These are phyloP conservation scores for Hyaloscypha bicolor DNA, from an alignment of 495 filamentous ascomycete genomes.

Conservation along the genomic window DNA sequence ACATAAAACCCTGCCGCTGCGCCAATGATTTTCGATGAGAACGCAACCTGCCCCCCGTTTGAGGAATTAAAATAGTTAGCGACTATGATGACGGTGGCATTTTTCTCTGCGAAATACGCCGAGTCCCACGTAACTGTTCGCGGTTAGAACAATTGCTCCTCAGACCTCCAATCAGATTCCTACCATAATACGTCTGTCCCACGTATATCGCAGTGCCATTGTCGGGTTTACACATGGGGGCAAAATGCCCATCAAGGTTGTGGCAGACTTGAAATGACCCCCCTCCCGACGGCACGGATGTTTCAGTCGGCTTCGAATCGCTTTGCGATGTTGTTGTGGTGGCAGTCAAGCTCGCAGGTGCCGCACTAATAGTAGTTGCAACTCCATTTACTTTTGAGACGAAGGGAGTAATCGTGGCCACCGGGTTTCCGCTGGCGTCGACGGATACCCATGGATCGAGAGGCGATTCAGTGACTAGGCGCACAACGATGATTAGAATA, in stretches of 20 bases:
- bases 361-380: slow-evolving; percentile 23
- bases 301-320: slow-evolving; percentile 15
- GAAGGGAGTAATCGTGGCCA: slow-evolving; percentile 23
- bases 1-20: slow-evolving; percentile 13
- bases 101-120: slow-evolving; percentile 17
- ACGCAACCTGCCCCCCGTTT: slow-evolving; percentile 18
- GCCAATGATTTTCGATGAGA: slow-evolving; percentile 11
- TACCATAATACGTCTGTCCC: slow-evolving; percentile 30
- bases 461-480: slow-evolving; percentile 13
- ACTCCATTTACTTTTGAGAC: slow-evolving; percentile 22
- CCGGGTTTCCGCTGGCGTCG: slow-evolving; percentile 20
- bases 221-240: slow-evolving; percentile 26
- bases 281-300: slow-evolving; percentile 19
- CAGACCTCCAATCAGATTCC: background rate
- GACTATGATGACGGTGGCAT: slow-evolving; percentile 15
- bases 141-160: background rate
- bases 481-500: background rate
- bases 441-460: slow-evolving; percentile 28
- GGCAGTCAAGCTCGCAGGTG: slow-evolving; percentile 19
- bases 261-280: slow-evolving; percentile 24
- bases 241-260: slow-evolving; percentile 22
- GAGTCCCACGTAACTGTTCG: slow-evolving; percentile 27
- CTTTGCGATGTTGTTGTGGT: slow-evolving; percentile 9
- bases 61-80: slow-evolving; percentile 27
- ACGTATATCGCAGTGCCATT: slow-evolving; percentile 23